These are phyloP conservation scores for Ascochyta rabiei DNA, from an alignment of 2,329 filamentous ascomycete genomes.

Conservation along the genomic window DNA sequence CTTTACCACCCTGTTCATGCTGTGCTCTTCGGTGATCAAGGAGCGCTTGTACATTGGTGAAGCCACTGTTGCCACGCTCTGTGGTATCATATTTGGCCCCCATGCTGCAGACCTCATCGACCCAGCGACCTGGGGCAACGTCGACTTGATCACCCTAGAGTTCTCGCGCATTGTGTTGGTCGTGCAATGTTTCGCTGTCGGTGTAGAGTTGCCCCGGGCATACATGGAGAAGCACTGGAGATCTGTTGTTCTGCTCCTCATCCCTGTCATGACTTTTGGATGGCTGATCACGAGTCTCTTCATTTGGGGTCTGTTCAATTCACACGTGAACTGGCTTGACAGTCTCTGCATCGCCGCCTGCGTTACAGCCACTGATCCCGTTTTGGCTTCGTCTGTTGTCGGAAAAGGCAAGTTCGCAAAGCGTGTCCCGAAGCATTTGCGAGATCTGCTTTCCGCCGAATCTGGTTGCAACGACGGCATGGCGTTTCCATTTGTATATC, in stretches of 20 bases:
- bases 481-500: slow-evolving; percentile 97
- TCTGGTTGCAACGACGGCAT: slow-evolving; percentile 99
- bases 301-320: slow-evolving; percentile 85
- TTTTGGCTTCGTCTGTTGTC: slow-evolving; percentile 95
- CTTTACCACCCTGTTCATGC: slow-evolving; percentile 97
- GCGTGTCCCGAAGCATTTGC: slow-evolving; percentile 93
- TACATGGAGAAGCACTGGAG: slow-evolving; percentile 99
- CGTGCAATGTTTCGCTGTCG: slow-evolving; percentile 90
- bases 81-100: slow-evolving; percentile 87
- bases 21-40: slow-evolving; percentile 97
- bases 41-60: slow-evolving; percentile 98
- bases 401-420: slow-evolving; percentile 99
- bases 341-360: slow-evolving; percentile 87
- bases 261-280: slow-evolving; percentile 97
- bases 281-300: slow-evolving; percentile 93
- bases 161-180: slow-evolving; percentile 89
- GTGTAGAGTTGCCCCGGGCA: slow-evolving; percentile 85
- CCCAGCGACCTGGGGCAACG: slow-evolving; percentile 76
- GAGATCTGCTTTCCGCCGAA: slow-evolving; percentile 92
- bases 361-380: slow-evolving; percentile 95
- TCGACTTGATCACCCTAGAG: slow-evolving; percentile 85
- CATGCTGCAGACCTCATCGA: slow-evolving; percentile 82
- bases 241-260: slow-evolving; percentile 83
- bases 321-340: slow-evolving; percentile 83
- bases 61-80: slow-evolving; percentile 89